Evolutionary conservation across 2,329 filamentous ascomycete genomes (phyloP), one percentile per base, ranked within the genome.

Genomic region (Paramyrothecium sp.): DNA sequence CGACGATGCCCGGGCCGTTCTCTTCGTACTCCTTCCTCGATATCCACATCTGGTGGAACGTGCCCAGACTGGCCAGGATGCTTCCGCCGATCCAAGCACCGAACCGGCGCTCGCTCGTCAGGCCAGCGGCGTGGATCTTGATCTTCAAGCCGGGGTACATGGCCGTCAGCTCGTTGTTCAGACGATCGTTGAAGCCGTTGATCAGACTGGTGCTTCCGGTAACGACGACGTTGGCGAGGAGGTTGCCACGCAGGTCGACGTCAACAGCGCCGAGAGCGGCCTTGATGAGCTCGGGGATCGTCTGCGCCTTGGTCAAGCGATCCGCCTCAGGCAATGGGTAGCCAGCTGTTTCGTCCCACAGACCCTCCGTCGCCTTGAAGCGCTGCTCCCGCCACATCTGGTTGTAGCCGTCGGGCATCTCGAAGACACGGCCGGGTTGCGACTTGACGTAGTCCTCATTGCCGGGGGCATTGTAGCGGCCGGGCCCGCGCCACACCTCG

Each of bases 11-110:
- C 7, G 88, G 80, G 2, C 95, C 95, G 73, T 97, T 93, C 80
- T 99, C 96, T 62, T 97, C 92, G 68, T 97, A 98, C 79, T 99
- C 95, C 81, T 97, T 96, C 75, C 88, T 91, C 22, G 89, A 94
- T 66, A 99, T 96, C 95, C 95, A 99, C 90, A 99, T 94, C 80
- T 99, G 95, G 78, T 99, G 95, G 77, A 99, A 99, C 16, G 93
- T 97, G 11, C 96, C 96, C 76, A 99, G 75, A 74, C 93, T 97
- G 7, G 91, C 93, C 64, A 99, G 79, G 66, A 99, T 97, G 75
- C 92, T 97, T 50, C 95, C 95, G 51, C 96, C 95, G 64, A 99
- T 92, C 94, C 95, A 99, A 53, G 91, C 88, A 21, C 91, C 93
- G 73, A 96, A 98, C 63, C 92, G 89, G 55, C 96, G 81, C 81